Evolutionary conservation across 306 rosid genomes (phyloP), one percentile per base, ranked within the genome.

Genomic region (Vigna mungo): DNA sequence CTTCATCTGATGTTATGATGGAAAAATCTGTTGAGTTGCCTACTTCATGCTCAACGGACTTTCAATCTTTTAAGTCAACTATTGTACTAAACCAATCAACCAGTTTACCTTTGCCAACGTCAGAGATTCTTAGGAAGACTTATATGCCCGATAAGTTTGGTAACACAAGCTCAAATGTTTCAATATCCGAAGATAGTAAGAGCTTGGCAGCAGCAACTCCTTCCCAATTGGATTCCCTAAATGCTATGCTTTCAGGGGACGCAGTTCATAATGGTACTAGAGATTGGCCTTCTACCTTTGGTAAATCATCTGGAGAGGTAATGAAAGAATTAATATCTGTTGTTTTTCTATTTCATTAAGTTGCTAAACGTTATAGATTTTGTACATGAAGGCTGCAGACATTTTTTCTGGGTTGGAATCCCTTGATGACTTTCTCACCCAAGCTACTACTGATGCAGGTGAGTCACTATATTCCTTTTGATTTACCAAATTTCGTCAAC

Each of bases 231-330:
- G 78, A 62, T 60, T 73, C 87, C 71, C 74, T 39, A 3, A 75
- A 47, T 74, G 74, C 81, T 68, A 78, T 81, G 74, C 71, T 48
- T 32, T 48, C 80, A 44, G 84, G 82, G 74, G 71, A 41, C 86
- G 21, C 63, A 32, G 72, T 44, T 78, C 83, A 81, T 53, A 65
- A 82, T 80, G 86, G 62, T 67, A 71, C 51, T 78, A 78, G 56
- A 52, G 88, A 80, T 76, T 81, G 67, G 77, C 73, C 81, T 76
- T 83, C 85, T 68, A 74, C 74, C 81, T 53, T 61, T 61, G 88
- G 85, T 32, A 91, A 85, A 75, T 36, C 78, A 73, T 46, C 79
- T 1, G 84, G 86, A 46, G 89, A 88, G 97, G 97, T 94, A 68
- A 77, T 73, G 68, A 23, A 67, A 34, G 48, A 55, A 9, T 81